Evolutionary conservation across 371 early-diverging fungal species (phyloP), one percentile per base, ranked within the genome.

Genomic region (Syncephalastrum sp.): DNA sequence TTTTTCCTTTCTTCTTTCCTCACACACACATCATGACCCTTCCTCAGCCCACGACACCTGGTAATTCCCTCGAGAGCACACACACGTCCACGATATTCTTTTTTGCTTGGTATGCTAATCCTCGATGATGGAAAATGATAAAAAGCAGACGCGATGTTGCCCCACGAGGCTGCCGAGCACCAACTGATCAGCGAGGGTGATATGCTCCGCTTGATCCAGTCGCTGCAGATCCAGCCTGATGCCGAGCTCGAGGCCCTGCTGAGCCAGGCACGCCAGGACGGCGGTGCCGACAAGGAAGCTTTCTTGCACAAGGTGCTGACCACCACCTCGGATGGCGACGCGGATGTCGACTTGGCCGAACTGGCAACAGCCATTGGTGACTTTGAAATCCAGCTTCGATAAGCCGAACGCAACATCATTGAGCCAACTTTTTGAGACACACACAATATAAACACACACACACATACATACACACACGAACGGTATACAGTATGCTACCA

Each of bases 321-420:
- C 8, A 33, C 38, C 2, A 33, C 38, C 10, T 51, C 56, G 23
- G 62, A 61, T 38, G 46, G 48, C 27, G 45, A 61, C 3, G 57
- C 56, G 56, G 53, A 33, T 33, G 38, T 33, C 7, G 38, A 33
- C 38, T 33, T 61, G 5, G 33, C 46, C 25, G 62, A 61, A 42
- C 17, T 61, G 47, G 51, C 62, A 33, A 47, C 46, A 38, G 47
- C 62, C 51, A 61, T 61, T 47, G 62, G 57, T 13, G 53, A 57
- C 46, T 61, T 61, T 52, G 62, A 61, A 19, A 61, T 61, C 53
- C 57, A 52, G 42, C 53, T 52, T 24, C 38, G 42, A 52, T 52
- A 52, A 52, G 42, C 38, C 10, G 10, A 8, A 33, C 38, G 38
- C 27, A 27, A 3, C 4, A 27, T 27, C 27, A 27, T 7, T 33